Conservation (phyloP, 495 filamentous ascomycete genomes). For the Aspergillus funiculosus region DNA sequence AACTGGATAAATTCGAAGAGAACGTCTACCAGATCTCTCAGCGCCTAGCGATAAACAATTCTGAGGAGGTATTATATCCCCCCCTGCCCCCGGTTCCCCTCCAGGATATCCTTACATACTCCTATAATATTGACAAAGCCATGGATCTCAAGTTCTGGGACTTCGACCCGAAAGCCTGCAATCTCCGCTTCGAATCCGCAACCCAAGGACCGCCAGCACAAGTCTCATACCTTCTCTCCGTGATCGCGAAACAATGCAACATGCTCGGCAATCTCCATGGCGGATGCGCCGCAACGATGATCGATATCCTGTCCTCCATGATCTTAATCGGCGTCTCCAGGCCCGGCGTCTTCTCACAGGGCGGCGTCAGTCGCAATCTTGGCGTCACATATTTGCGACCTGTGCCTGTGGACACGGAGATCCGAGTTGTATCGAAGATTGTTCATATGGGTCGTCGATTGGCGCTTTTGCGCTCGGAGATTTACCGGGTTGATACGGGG, state of each 20-base stretch:
- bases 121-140: neutral
- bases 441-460: conserved; percentile 57
- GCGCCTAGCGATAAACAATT: neutral
- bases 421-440: conserved; percentile 55
- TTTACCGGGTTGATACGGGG: conserved; percentile 40
- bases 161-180: conserved; percentile 26
- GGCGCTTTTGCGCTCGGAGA: conserved; percentile 40
- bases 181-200: conserved; percentile 41
- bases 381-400: conserved; percentile 65
- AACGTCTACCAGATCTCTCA: conserved; percentile 13
- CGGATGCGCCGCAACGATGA: conserved; percentile 60
- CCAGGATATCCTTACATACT: neutral
- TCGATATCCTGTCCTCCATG: conserved; percentile 60
- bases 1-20: conserved; percentile 33
- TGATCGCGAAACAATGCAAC: conserved; percentile 54
- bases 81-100: neutral
- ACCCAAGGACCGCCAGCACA: conserved; percentile 24
- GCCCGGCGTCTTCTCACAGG: conserved; percentile 55
- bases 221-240: conserved; percentile 41
- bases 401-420: conserved; percentile 43
- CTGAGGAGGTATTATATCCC: neutral
- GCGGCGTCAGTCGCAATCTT: conserved; percentile 63
- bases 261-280: conserved; percentile 60
- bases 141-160: conserved; percentile 30
- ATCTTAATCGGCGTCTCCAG: conserved; percentile 50